phyloP scores from a whole-genome alignment of 164 flowering plant genomes.

The Vitis labrusca region DNA sequence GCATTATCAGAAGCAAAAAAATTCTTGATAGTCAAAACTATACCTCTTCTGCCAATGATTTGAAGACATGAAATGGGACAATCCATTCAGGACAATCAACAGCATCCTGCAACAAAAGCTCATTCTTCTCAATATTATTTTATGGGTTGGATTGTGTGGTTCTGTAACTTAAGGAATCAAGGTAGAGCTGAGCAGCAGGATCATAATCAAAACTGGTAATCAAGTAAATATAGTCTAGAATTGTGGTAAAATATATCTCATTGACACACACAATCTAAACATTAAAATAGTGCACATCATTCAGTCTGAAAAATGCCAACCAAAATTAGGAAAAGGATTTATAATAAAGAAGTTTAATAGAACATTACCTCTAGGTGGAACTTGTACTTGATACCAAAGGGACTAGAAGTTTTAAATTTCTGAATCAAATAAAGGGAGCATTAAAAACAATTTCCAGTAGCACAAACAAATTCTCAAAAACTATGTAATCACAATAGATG shows the following conservation, averaged over 20 bases:
- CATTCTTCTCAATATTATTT: too few species aligned
- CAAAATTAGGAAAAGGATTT: too few species aligned
- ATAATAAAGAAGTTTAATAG: background rate
- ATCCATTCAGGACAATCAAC: slow-evolving; percentile 99
- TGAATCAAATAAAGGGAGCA: slow-evolving; percentile 21
- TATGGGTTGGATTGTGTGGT: too few species aligned
- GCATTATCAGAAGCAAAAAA: background rate
- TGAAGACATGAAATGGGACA: slow-evolving; percentile 87
- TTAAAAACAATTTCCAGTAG: background rate
- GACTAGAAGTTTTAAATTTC: slow-evolving; percentile 83
- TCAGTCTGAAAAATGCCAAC: background rate
- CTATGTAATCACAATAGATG: background rate
- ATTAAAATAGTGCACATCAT: background rate
- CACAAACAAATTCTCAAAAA: background rate
- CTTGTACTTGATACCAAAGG: slow-evolving; percentile 89
- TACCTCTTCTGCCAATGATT: slow-evolving; percentile 92
- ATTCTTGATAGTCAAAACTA: background rate
- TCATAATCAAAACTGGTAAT: background rate
- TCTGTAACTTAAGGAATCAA: too few species aligned
- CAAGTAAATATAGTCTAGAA: background rate
- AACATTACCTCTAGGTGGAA: slow-evolving; percentile 87
- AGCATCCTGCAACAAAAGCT: slow-evolving; percentile 62
- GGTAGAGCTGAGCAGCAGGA: too few species aligned
- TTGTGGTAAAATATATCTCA: too few species aligned
- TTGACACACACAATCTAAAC: background rate